phyloP scores from a whole-genome alignment of 345 rosid genomes.

The Linum lewisii region DNA sequence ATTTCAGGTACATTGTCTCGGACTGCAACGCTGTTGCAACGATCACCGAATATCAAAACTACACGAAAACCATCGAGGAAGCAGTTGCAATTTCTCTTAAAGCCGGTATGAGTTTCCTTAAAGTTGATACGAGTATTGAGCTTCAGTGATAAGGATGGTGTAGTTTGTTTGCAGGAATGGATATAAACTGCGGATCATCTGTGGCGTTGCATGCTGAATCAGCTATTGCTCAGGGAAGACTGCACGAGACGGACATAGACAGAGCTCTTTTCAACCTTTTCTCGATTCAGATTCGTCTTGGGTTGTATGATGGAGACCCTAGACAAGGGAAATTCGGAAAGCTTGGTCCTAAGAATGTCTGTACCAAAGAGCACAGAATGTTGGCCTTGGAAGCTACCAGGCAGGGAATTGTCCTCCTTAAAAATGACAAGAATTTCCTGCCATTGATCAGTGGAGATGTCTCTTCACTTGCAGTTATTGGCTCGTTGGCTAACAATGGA shows the following conservation, averaged over 20 bases:
- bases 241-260: conserved; percentile 19
- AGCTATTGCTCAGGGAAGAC: conserved; percentile 16
- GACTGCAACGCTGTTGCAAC: conserved; percentile 98
- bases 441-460: conserved; percentile 18
- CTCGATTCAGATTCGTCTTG: conserved; percentile 19
- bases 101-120: too few relatives aligned
- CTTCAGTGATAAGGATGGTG: too few relatives aligned
- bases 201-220: conserved; percentile 17
- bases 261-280: conserved; percentile 26
- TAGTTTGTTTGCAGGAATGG: too few relatives aligned
- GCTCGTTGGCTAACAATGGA: conserved; percentile 48
- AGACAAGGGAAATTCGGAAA: conserved; percentile 14
- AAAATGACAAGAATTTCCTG: conserved; percentile 19
- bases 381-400: conserved; percentile 27
- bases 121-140: too few relatives aligned
- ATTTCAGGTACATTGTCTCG: conserved; percentile 68
- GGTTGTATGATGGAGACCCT: conserved; percentile 23
- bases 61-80: conserved; percentile 50
- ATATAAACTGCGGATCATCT: conserved; percentile 20
- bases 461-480: conserved; percentile 18
- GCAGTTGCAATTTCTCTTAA: conserved; percentile 72
- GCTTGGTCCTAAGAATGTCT: conserved; percentile 21
- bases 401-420: conserved; percentile 27
- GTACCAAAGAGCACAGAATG: conserved; percentile 19
- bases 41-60: conserved; percentile 60